Percentiles rank a stretch among this genome's conserved stretches.
Evolutionary conservation across 2,329 filamentous ascomycete genomes (phyloP).

Genomic region (Anthostomella pinea): DNA sequence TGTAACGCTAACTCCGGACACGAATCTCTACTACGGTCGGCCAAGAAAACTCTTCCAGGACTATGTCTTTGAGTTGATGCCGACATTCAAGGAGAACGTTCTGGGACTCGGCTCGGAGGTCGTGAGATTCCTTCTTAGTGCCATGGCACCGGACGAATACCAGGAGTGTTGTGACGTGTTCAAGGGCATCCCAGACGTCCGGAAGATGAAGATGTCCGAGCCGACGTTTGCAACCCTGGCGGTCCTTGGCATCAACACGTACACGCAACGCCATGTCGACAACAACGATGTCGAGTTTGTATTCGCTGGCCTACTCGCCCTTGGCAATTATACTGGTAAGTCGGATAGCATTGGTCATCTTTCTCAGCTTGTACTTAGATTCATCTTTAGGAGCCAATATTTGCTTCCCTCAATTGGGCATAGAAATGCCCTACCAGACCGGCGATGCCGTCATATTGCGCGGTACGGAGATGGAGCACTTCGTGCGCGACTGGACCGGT

Average conservation of each 20-base stretch:
- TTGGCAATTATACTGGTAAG: slow-evolving; percentile 10
- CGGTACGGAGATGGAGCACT: slow-evolving; percentile 11
- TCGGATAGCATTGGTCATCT: background rate
- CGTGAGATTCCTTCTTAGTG: slow-evolving; percentile 5
- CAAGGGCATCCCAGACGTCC: background rate
- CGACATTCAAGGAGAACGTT: slow-evolving; percentile 1
- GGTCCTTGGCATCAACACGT: slow-evolving; percentile 7
- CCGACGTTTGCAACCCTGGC: slow-evolving; percentile 7
- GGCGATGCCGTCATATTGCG: slow-evolving; percentile 9
- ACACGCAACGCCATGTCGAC: slow-evolving; percentile 9
- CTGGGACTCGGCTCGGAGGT: slow-evolving; percentile 8
- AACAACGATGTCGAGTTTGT: slow-evolving; percentile 10
- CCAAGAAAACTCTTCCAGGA: slow-evolving; percentile 3
- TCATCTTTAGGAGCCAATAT: slow-evolving; percentile 6
- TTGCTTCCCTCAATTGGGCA: slow-evolving; percentile 7
- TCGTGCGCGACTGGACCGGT: slow-evolving; percentile 10
- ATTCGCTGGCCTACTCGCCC: slow-evolving; percentile 5
- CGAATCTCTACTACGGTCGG: background rate
- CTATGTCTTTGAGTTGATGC: background rate
- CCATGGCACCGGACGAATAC: slow-evolving; percentile 6
- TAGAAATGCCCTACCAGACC: slow-evolving; percentile 6
- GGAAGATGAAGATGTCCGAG: slow-evolving; percentile 5
- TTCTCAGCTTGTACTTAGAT: background rate
- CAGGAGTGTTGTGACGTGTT: slow-evolving; percentile 4
- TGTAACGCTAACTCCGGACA: slow-evolving; percentile 2